Base-by-base conservation (phyloP, 129 eudicot genomes). In the Centrapalus pauciflorus region DNA sequence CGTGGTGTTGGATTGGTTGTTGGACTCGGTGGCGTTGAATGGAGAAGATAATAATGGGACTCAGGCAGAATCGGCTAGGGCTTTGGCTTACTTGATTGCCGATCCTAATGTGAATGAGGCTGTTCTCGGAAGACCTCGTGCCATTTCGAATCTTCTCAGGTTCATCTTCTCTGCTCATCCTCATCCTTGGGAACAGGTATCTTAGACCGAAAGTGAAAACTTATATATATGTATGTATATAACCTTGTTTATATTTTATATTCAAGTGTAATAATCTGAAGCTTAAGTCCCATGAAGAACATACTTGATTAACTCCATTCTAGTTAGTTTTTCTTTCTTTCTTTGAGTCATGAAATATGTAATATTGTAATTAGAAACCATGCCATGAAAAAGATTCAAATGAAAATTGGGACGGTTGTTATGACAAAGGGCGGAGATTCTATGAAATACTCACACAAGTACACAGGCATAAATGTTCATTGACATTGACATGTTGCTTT, bases 11-110 rank as follows among this genome's bases (percentile, higher is more conserved):
- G 99, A 94, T 77, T 94, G 99, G 97, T 66, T 94, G 67, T 50
- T 94, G 61, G 95, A 94, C 33, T 80, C 87, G 21, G 99, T 89
- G 55, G 86, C 90, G 11, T 77, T 66, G 64, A 50, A 70, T 1
- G 10, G 55, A 75, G 90, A 83, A 29, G 88, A 80, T 2, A 69
- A 34, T 37, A 63, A 52, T 43, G 91, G 77, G 17, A 80, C 90
- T 1, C 95, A 89, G 79, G 88, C 85, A 0, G 99, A 94, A 75
- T 76, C 99, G 0, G 99, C 95, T 7, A 76, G 99, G 83, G 99
- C 99, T 19, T 69, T 94, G 88, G 99, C 99, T 19, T 89, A 82
- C 75, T 76, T 94, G 62, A 84, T 94, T 69, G 94, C 99, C 20
- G 99, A 94, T 62, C 76, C 84, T 11, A 82, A 77, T 79, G 95